Percentiles rank a stretch among this genome's conserved stretches.
phyloP scores from a whole-genome alignment of 2,329 filamentous ascomycete species.

The Fusarium mangiferae region DNA sequence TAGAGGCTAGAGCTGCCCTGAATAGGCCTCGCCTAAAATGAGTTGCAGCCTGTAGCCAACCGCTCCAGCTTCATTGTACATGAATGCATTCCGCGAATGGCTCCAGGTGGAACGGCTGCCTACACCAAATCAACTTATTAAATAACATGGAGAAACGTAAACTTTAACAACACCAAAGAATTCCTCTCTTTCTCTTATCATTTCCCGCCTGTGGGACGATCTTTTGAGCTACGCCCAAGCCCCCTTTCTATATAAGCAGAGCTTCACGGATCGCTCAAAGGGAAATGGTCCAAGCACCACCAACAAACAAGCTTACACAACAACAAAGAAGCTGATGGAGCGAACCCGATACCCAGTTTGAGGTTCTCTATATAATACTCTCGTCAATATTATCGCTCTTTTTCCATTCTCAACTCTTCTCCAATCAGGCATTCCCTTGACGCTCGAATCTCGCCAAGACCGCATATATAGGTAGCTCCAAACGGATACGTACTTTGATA shows the following conservation, averaged over 20 bases:
- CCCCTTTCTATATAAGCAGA: not conserved
- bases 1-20: conserved; percentile 11
- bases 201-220: not conserved
- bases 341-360: not conserved
- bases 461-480: not conserved
- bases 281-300: conserved; percentile 31
- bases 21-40: conserved; percentile 12
- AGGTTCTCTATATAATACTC: not conserved
- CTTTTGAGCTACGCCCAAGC: conserved; percentile 5
- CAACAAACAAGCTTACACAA: conserved; percentile 23
- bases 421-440: not conserved
- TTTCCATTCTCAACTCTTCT: not conserved
- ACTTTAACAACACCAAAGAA: conserved; percentile 9
- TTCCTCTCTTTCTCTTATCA: not conserved
- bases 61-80: conserved; percentile 10
- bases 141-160: conserved; percentile 11
- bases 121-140: conserved; percentile 21
- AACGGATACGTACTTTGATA: not conserved
- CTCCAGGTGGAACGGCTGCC: conserved; percentile 17
- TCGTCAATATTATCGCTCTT: not conserved
- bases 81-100: not conserved
- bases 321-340: conserved; percentile 10
- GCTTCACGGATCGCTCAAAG: conserved; percentile 19
- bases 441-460: not conserved
- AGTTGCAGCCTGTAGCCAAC: conserved; percentile 38